phyloP scores from a whole-genome alignment of 2,329 filamentous ascomycete species.

The Trichophaea hybrida region DNA sequence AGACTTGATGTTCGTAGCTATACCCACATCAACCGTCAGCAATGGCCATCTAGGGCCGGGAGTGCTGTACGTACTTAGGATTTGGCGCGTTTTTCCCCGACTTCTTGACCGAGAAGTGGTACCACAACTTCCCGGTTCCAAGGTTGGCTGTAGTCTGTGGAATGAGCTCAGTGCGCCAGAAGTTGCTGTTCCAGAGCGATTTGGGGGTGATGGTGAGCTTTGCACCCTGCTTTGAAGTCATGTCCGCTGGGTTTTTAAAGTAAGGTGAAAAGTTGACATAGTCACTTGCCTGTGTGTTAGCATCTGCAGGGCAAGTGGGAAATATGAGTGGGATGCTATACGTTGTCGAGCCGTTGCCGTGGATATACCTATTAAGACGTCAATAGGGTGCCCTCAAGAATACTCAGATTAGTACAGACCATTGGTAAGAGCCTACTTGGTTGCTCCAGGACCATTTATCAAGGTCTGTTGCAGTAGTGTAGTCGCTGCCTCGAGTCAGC shows the following conservation, averaged over 20 bases:
- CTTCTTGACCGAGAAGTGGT: constrained; percentile 56
- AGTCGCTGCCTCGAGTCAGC: constrained; percentile 29
- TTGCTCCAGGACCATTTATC: constrained; percentile 52
- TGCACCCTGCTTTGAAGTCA: constrained; percentile 46
- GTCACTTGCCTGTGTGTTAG: constrained; percentile 25
- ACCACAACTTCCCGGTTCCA: constrained; percentile 51
- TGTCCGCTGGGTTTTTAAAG: constrained; percentile 53
- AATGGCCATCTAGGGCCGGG: background rate
- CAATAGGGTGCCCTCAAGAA: background rate
- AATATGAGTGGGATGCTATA: no score
- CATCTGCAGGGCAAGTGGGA: no score
- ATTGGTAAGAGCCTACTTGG: constrained; percentile 56
- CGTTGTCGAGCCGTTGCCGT: constrained; percentile 43
- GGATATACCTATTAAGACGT: constrained; percentile 28
- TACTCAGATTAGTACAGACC: constrained; percentile 42
- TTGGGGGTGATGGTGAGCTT: constrained; percentile 52
- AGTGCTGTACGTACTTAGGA: constrained; percentile 33
- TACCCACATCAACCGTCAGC: background rate
- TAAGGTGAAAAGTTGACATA: constrained; percentile 48
- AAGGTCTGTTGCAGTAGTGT: constrained; percentile 41
- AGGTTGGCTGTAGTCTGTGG: constrained; percentile 53
- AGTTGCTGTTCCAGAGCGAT: constrained; percentile 59
- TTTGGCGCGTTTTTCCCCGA: constrained; percentile 46
- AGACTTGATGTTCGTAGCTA: constrained; percentile 47
- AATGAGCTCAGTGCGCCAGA: constrained; percentile 61